Evolutionary conservation across 2,329 filamentous ascomycete species (phyloP).

Genomic region (Stagonosporopsis cucurbitacearum): DNA sequence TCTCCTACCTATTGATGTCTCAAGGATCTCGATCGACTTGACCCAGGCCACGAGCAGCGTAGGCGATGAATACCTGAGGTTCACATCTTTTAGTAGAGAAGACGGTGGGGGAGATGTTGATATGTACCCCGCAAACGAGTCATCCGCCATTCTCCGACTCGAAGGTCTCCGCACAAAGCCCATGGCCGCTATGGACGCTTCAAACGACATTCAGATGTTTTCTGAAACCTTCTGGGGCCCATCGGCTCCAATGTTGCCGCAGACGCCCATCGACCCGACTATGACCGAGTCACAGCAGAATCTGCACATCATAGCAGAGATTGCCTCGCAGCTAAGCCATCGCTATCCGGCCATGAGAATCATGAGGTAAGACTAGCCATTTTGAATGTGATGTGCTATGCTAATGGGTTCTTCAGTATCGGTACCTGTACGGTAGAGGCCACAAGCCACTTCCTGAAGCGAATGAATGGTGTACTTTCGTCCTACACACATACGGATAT

Average conservation of each 20-base stretch:
- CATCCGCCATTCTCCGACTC: constrained; percentile 1
- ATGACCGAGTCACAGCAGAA: neutral
- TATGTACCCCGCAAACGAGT: neutral
- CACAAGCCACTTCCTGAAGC: constrained; percentile 9
- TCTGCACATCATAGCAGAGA: neutral
- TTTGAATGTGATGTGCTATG: no score
- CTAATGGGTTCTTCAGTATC: constrained; percentile 15
- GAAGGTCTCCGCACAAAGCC: constrained; percentile 15
- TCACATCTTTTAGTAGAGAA: neutral
- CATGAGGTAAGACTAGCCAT: neutral
- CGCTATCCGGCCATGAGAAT: constrained; percentile 8
- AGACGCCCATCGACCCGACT: neutral
- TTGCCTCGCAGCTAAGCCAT: neutral
- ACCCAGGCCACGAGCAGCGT: constrained; percentile 9
- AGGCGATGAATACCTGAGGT: neutral
- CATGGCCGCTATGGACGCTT: neutral
- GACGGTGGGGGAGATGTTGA: constrained; percentile 1
- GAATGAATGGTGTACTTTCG: constrained; percentile 2
- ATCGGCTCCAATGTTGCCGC: neutral
- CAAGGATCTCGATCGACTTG: neutral
- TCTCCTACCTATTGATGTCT: constrained; percentile 15
- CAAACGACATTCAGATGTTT: constrained; percentile 14
- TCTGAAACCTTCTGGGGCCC: constrained; percentile 19
- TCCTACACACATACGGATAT: constrained; percentile 29
- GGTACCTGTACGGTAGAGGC: constrained; percentile 7